Conservation (phyloP, 2,329 filamentous ascomycete species). For the Dactylellina drechsleri region DNA sequence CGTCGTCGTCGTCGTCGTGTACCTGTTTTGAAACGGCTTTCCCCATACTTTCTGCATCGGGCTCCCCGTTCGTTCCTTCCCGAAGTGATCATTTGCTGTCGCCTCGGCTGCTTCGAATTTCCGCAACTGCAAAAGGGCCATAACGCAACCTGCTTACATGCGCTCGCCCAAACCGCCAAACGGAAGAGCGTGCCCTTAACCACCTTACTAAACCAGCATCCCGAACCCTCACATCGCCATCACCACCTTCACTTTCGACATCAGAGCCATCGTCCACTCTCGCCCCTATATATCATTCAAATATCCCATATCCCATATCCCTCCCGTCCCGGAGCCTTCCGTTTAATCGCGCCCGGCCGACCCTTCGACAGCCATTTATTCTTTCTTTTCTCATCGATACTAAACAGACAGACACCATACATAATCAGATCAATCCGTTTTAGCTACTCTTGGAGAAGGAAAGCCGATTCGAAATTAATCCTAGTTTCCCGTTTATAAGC, state of each 20-base stretch:
- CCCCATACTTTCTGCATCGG: constrained; percentile 18
- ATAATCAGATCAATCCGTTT: constrained; percentile 8
- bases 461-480: too few relatives aligned
- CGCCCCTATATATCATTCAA: not conserved
- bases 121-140: constrained; percentile 19
- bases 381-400: not conserved
- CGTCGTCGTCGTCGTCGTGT: not conserved
- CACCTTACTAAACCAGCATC: constrained; percentile 54
- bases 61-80: constrained; percentile 21
- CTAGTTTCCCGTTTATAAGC: not conserved
- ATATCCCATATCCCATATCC: not conserved
- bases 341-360: constrained; percentile 26
- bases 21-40: constrained; percentile 2
- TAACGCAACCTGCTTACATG: constrained; percentile 21
- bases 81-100: constrained; percentile 7
- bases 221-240: constrained; percentile 32
- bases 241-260: constrained; percentile 32
- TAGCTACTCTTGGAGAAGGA: too few relatives aligned
- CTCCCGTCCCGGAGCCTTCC: constrained; percentile 15
- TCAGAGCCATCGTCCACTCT: not conserved
- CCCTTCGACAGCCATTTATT: not conserved
- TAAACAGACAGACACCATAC: too few relatives aligned
- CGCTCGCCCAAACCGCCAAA: not conserved
- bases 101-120: constrained; percentile 9
- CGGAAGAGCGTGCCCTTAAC: constrained; percentile 21